These are phyloP conservation scores for Ascochyta koolunga DNA, from an alignment of 2,329 filamentous ascomycete species.

Conservation along the genomic window DNA sequence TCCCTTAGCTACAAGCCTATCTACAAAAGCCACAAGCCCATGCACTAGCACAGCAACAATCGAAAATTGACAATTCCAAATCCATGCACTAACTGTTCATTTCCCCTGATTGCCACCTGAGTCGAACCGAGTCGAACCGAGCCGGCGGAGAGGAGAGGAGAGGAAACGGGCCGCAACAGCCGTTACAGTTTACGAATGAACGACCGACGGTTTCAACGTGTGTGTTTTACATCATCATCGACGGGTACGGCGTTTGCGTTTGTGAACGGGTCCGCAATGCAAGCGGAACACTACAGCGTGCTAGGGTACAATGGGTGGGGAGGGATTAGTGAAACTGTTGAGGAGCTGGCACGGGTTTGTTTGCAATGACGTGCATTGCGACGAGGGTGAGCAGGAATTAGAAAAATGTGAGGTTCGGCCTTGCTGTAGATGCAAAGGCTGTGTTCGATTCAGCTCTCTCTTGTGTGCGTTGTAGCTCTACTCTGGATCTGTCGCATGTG, in stretches of 20 bases:
- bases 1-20: no score
- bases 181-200: no score
- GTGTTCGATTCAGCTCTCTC: slow-evolving; percentile 5
- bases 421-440: slow-evolving; percentile 5
- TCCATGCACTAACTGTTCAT: no score
- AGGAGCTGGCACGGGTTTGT: background rate
- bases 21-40: no score
- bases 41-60: no score
- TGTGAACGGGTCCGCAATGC: background rate
- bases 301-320: background rate
- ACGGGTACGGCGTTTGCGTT: background rate
- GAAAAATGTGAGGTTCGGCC: background rate
- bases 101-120: no score
- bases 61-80: no score
- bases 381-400: background rate
- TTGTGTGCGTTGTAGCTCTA: slow-evolving; percentile 5
- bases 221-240: background rate
- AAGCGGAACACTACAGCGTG: slow-evolving; percentile 3
- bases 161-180: no score
- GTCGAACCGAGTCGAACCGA: no score
- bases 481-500: slow-evolving; percentile 3
- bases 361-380: slow-evolving; percentile 9
- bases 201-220: background rate
- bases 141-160: no score
- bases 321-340: slow-evolving; percentile 14